phyloP scores from a whole-genome alignment of 192 early-diverging fungal species.

The Radiomyces spectabilis region DNA sequence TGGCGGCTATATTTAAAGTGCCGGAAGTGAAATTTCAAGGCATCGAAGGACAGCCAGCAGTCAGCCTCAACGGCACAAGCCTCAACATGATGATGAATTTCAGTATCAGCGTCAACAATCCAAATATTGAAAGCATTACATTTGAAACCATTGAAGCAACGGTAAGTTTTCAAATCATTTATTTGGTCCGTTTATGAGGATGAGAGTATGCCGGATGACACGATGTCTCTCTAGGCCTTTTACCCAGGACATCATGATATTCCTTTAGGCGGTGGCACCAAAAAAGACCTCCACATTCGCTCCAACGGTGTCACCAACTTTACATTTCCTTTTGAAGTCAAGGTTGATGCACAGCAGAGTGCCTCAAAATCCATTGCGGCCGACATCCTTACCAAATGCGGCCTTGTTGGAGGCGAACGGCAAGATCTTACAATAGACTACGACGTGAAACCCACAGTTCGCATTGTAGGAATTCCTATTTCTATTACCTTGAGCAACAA shows the following conservation, averaged over 20 bases:
- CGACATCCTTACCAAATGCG: constrained; percentile 36
- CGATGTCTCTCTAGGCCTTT: neutral
- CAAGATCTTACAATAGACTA: constrained; percentile 16
- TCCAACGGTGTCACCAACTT: constrained; percentile 27
- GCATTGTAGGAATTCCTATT: constrained; percentile 29
- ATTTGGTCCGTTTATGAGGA: neutral
- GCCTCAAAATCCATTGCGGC: constrained; percentile 23
- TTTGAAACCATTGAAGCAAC: constrained; percentile 34
- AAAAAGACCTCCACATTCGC: constrained; percentile 30
- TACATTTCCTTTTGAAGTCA: constrained; percentile 31
- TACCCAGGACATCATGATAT: constrained; percentile 1
- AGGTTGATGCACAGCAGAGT: constrained; percentile 17
- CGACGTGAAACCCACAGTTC: constrained; percentile 7
- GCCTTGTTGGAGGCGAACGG: constrained; percentile 7
- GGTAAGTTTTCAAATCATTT: constrained; percentile 19
- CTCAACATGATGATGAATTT: constrained; percentile 7
- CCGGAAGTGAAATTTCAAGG: constrained; percentile 22
- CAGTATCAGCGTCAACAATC: constrained; percentile 30
- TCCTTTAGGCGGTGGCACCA: constrained; percentile 37
- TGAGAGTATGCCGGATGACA: neutral
- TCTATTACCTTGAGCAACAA: constrained; percentile 28
- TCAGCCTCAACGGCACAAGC: constrained; percentile 16
- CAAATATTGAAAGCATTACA: constrained; percentile 37
- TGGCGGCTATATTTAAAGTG: constrained; percentile 35
- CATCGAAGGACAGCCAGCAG: neutral